Conservation (phyloP, 2,329 filamentous ascomycete species). For the Xylaria sp. region DNA sequence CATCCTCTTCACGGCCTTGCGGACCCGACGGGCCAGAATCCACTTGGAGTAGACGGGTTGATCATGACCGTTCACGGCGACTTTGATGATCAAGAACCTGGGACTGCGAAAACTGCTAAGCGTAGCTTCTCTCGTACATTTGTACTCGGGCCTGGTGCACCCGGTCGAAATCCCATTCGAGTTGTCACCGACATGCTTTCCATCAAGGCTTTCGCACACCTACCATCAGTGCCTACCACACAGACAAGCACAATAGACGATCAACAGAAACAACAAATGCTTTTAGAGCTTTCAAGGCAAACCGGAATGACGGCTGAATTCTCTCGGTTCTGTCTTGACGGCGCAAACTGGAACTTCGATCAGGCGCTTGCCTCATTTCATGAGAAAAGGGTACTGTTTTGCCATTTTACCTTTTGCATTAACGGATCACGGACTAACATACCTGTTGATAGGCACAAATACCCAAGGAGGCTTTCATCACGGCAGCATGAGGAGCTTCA, state of each 20-base stretch:
- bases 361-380: constrained; percentile 80
- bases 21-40: constrained; percentile 73
- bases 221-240: constrained; percentile 51
- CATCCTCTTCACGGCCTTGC: constrained; percentile 77
- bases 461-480: constrained; percentile 61
- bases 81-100: constrained; percentile 77
- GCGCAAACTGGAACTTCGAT: constrained; percentile 83
- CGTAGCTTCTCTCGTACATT: constrained; percentile 87
- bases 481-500: constrained; percentile 21
- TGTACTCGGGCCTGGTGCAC: constrained; percentile 78
- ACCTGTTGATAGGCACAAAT: constrained; percentile 54
- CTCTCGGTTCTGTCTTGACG: constrained; percentile 81
- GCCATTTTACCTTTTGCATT: background rate
- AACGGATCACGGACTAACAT: constrained; percentile 34
- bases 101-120: constrained; percentile 67
- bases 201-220: constrained; percentile 71
- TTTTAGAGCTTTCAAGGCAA: constrained; percentile 78
- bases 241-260: constrained; percentile 50
- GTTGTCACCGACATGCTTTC: constrained; percentile 84
- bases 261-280: constrained; percentile 73
- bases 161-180: constrained; percentile 71
- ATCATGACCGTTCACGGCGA: constrained; percentile 84
- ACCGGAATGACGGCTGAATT: constrained; percentile 85
- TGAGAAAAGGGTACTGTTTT: constrained; percentile 72
- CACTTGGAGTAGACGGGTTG: constrained; percentile 78